Evolutionary conservation across 345 rosid genomes (phyloP), one percentile per base, ranked within the genome.

Genomic region (Brassica rapa): DNA sequence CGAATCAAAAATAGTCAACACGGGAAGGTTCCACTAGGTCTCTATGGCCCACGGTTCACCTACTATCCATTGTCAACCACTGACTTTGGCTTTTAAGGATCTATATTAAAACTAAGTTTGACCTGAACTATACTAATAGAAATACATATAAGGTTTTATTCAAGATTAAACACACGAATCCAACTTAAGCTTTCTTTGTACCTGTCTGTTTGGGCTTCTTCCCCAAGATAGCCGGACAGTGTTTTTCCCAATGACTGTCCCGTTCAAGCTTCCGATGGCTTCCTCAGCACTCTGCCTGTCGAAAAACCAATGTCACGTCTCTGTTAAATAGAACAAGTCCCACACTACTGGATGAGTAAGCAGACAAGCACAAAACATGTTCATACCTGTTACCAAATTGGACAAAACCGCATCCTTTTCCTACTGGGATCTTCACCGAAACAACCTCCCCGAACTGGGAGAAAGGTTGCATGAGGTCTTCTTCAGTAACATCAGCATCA

Each of bases 151-250:
- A 41, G 25, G 53, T 62, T 78, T 2, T 67, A 80, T 5, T 16
- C 21, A 4, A 30, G 23, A 61, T 5, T 33, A 1, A 7, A 35
- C 53, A 66, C 24, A 51, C 43, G n/a, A 69, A 15, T 29, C 25
- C 12, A 8, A 27, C 32, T 32, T 8, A 8, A 69, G 32, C 3
- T 1, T 62, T 64, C 41, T 1, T 35, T 46, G 74, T 87, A 90
- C 95, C 90, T 89, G 97, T 71, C 85, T 92, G 88, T 88, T 87
- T 3, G 92, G 92, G 79, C 83, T 90, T 65, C 96, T 86, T 43
- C 96, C 96, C 97, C 97, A 92, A 9, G 97, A 90, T 68, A 92
- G 92, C 23, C 97, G 86, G 61, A 92, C 91, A 12, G 91, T 87
- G 80, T 92, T 92, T 82, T 90, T 90, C 71, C 97, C 97, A 1